Evolutionary conservation across 495 filamentous ascomycete genomes (phyloP), one percentile per base, ranked within the genome.

Genomic region (Neurospora sp.): DNA sequence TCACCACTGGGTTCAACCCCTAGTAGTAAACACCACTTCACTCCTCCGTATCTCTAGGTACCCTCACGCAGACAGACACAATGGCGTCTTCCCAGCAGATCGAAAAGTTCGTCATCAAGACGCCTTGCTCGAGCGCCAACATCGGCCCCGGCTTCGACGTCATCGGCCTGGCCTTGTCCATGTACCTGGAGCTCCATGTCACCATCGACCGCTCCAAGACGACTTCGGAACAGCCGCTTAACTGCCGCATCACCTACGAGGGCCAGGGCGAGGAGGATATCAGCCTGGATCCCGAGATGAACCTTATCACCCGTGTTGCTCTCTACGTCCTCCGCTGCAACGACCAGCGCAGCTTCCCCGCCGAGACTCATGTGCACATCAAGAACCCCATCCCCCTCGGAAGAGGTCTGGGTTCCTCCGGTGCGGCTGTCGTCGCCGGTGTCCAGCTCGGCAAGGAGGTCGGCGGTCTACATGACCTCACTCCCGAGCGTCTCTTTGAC

Each of bases 81-180:
- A 79, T 75, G 72, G 75, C 75, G 1, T 35, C 54, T 18, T 35
- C 54, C 27, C 54, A 66, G 54, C 54, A 66, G 54, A 79, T 83
- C 72, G 82, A 87, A 77, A 87, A 85, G 8, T 91, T 90, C 79
- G 80, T 85, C 71, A 90, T 92, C 81, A 86, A 83, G 77, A 90
- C 86, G 20, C 95, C 95, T 60, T 97, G 94, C 85, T 97, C 94
- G 70, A 96, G 93, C 9, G 95, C 95, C 79, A 98, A 98, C 85
- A 97, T 98, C 79, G 95, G 90, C 60, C 96, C 96, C 39, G 96
- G 96, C 18, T 99, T 98, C 85, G 96, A 99, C 82, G 95, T 98
- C 78, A 94, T 98, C 81, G 96, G 96, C 72, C 88, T 99, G 72
- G 95, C 95, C 3, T 85, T 99, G 78, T 94, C 93, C 70, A 90